Conservation (phyloP, 768 basidiomycete genomes). For the Russula vinacea region DNA sequence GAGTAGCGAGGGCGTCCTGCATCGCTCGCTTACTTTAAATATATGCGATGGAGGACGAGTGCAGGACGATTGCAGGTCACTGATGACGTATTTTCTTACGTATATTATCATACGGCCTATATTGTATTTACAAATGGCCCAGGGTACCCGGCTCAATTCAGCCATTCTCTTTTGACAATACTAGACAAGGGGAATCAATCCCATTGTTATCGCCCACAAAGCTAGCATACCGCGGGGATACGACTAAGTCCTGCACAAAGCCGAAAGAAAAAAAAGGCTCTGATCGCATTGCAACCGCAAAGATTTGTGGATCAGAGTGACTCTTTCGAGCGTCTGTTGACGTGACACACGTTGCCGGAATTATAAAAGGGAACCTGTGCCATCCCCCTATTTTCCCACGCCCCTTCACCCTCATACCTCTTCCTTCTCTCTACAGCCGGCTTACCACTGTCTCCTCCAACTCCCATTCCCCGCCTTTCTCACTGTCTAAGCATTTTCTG, state of each 20-base stretch:
- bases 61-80: not conserved
- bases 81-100: constrained; percentile 21
- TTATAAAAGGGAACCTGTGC: constrained; percentile 30
- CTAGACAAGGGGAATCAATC: not conserved
- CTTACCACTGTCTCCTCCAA: constrained; percentile 19
- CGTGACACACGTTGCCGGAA: constrained; percentile 26
- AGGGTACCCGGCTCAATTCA: not conserved
- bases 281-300: not conserved
- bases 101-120: not conserved
- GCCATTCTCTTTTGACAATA: not conserved
- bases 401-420: constrained; percentile 32
- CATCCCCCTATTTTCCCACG: constrained; percentile 33
- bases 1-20: constrained; percentile 11
- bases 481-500: constrained; percentile 3
- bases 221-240: not conserved
- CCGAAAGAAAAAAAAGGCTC: not conserved
- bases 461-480: constrained; percentile 3
- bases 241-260: not conserved
- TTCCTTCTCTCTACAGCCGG: constrained; percentile 28
- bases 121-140: not conserved
- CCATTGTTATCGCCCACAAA: not conserved
- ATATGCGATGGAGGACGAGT: not conserved
- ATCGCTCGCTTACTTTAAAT: constrained; percentile 2
- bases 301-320: not conserved
- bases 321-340: constrained; percentile 17